phyloP scores from a whole-genome alignment of 179 eudicot genomes.

The Spinacia oleracea region DNA sequence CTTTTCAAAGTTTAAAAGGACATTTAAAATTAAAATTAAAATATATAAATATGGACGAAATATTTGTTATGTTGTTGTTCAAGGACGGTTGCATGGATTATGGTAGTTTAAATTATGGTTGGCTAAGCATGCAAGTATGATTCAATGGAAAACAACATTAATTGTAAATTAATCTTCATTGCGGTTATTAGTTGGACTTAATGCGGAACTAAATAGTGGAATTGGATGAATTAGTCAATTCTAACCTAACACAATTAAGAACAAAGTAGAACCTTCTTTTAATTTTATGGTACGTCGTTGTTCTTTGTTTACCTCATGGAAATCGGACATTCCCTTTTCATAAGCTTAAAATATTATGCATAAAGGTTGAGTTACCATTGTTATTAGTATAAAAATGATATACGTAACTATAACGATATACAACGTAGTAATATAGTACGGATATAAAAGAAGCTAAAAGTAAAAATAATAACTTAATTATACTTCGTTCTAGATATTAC shows the following conservation, averaged over 20 bases:
- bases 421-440: too few species aligned
- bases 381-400: too few species aligned
- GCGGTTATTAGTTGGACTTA: background rate
- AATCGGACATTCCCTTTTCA: background rate
- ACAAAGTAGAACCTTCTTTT: slow-evolving; percentile 8
- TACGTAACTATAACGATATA: too few species aligned
- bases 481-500: too few species aligned
- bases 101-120: background rate
- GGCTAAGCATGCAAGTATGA: background rate
- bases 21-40: background rate
- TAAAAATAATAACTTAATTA: too few species aligned
- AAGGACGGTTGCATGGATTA: background rate
- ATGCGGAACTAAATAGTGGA: background rate
- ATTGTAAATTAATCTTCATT: background rate
- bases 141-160: slow-evolving; percentile 15
- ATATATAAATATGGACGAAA: background rate
- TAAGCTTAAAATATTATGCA: background rate
- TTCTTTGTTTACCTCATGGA: slow-evolving; percentile 3
- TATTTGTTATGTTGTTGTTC: background rate
- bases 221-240: slow-evolving; percentile 6
- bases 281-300: too few species aligned
- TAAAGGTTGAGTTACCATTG: too few species aligned
- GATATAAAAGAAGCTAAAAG: too few species aligned
- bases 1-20: slow-evolving; percentile 13
- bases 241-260: slow-evolving; percentile 11